A percentile compares a stretch with the other conserved stretches of the same genome.
phyloP scores from a whole-genome alignment of 495 filamentous ascomycete species.

The Hypoxylon perforatum region DNA sequence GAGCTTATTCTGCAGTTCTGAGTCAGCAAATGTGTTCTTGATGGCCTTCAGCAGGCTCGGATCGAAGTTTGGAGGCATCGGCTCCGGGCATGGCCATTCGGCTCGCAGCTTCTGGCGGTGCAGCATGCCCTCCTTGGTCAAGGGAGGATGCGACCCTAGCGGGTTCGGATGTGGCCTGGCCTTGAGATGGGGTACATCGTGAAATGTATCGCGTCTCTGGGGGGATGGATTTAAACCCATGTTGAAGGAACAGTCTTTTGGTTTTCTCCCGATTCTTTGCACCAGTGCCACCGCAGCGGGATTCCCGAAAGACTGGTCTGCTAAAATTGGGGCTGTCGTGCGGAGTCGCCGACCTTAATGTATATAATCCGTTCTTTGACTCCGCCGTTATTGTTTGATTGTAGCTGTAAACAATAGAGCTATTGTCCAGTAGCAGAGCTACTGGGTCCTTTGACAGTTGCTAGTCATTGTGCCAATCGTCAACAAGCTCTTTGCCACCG shows the following conservation, averaged over 20 bases:
- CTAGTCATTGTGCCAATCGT: neutral
- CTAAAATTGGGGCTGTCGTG: too few species aligned
- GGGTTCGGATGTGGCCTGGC: too few species aligned
- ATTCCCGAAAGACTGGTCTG: too few species aligned
- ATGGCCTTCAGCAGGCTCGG: conserved; percentile 20
- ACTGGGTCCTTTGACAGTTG: neutral
- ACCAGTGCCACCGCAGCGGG: too few species aligned
- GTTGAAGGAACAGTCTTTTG: too few species aligned
- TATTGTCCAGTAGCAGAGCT: neutral
- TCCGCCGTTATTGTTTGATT: neutral
- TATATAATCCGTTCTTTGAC: neutral
- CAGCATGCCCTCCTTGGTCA: neutral
- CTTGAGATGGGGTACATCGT: too few species aligned
- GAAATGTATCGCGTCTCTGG: too few species aligned
- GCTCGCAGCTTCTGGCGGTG: conserved; percentile 31
- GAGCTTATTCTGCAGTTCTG: too few species aligned
- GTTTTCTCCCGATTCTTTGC: too few species aligned
- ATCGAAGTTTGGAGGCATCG: conserved; percentile 32
- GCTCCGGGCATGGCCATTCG: conserved; percentile 31
- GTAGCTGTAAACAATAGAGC: neutral
- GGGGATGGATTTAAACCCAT: too few species aligned
- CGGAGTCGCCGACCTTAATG: neutral
- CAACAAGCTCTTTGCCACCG: neutral
- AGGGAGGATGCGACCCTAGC: too few species aligned
- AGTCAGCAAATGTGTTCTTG: neutral